Evolutionary conservation across 768 basidiomycete species (phyloP), one percentile per base, ranked within the genome.

Genomic region (Trametes meyenii): DNA sequence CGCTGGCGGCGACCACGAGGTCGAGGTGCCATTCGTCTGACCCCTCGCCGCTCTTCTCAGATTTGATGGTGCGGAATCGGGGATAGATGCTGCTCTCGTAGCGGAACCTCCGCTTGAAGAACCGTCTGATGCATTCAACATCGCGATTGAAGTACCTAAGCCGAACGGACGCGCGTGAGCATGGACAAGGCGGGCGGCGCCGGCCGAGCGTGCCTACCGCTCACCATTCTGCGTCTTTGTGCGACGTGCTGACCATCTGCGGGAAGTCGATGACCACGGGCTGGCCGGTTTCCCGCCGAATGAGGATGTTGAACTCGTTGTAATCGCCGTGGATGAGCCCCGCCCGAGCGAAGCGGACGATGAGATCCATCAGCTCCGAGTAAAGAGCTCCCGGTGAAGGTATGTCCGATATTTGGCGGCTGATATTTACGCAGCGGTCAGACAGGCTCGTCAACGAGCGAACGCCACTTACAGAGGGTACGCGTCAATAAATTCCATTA

Each of bases 301-400:
- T 94, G 63, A 99, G 86, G 66, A 99, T 95, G 74, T 99, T 98
- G 80, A 98, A 99, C 72, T 99, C 97, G 76, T 99, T 99, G 77
- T 92, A 99, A 69, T 99, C 97, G 43, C 97, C 96, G 70, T 99
- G 97, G 53, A 99, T 98, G n/a, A 99, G 83, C 5, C 97, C 97
- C 16, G 90, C 86, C 39, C 85, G 87, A 5, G 96, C 96, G 69
- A 98, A 90, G 55, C 94, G 92, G 59, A 98, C 94, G 71, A 98
- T 94, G 62, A 98, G 79, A 73, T 94, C 93, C 97, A 98, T 98
- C 46, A 98, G 79, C 17, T 79, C 77, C 0, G 95, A 95, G 75
- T 98, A 98, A 21, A 98, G 82, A 64, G 88, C 89, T 42, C 94
- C 94, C 0, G 96, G 95, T 2, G 90, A 89, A 7, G 89, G 85